Base-by-base conservation (phyloP, 257 asterid genomes). In the Scutellaria baicalensis region DNA sequence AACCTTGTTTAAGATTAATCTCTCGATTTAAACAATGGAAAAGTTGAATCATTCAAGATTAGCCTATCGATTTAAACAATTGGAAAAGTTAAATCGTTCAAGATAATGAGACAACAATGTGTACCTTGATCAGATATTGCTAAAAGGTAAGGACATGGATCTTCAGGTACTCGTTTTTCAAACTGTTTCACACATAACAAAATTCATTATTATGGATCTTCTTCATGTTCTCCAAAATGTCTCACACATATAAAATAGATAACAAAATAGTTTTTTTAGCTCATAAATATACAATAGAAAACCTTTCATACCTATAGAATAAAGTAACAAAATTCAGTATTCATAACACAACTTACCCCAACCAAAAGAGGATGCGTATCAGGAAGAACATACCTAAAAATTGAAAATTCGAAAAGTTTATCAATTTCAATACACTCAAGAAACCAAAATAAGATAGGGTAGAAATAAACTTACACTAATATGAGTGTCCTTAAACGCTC, bases 311-410 rank as follows among this genome's bases (percentile, higher is more conserved):
- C 4, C n/a, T 3, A 35, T 55, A 71, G 44, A 63, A 0, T 1
- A 70, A 56, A 48, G 5, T 43, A 58, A n/a, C 14, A 61, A 33
- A 14, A 51, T 2, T 4, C n/a, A n/a, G n/a, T n/a, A n/a, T n/a
- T n/a, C n/a, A n/a, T n/a, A n/a, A n/a, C n/a, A n/a, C n/a, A 17
- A 3, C 85, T 79, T 6, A 89, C 97, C 81, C 42, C 61, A 23
- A 47, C 66, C 86, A 89, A 69, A 68, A 89, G 71, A 44, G 80
- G 86, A 73, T 84, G 90, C 9, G 72, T 31, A 79, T 89, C 93
- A 40, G 91, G 92, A 52, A 92, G 82, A 77, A 72, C 86, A 11
- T 81, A 85, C 72, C 96, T 92, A 78, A 79, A 74, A 48, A 5
- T 45, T 42, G 8, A 43, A 27, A 23, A 39, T 44, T 7, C 10